phyloP scores from a whole-genome alignment of 2,329 filamentous ascomycete genomes.

The Monilinia polystroma region DNA sequence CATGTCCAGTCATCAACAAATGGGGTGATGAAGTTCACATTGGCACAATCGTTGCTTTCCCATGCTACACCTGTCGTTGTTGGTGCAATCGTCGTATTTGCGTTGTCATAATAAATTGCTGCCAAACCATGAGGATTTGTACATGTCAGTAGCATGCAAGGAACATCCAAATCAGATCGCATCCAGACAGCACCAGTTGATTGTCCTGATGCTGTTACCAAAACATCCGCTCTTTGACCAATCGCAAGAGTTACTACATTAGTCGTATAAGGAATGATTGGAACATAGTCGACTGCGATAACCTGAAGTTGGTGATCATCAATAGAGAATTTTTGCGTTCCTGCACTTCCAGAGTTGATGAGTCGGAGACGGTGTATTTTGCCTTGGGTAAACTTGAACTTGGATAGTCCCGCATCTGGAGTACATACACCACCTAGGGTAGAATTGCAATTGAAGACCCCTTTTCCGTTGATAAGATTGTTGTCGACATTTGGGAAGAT shows the following conservation, averaged over 20 bases:
- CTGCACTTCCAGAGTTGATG: slow-evolving; percentile 46
- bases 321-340: slow-evolving; percentile 45
- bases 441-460: slow-evolving; percentile 25
- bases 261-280: slow-evolving; percentile 54
- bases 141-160: slow-evolving; percentile 46
- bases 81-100: slow-evolving; percentile 12
- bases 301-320: slow-evolving; percentile 58
- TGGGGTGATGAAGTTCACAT: background rate
- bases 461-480: slow-evolving; percentile 35
- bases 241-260: slow-evolving; percentile 47
- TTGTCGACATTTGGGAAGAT: slow-evolving; percentile 27
- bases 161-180: slow-evolving; percentile 50
- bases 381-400: slow-evolving; percentile 43
- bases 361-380: slow-evolving; percentile 48
- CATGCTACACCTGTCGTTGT: slow-evolving; percentile 19
- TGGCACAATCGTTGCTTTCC: slow-evolving; percentile 24
- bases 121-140: slow-evolving; percentile 54
- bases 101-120: slow-evolving; percentile 44
- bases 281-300: slow-evolving; percentile 56
- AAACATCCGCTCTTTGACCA: slow-evolving; percentile 48
- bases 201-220: slow-evolving; percentile 51
- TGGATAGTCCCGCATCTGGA: slow-evolving; percentile 29
- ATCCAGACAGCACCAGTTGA: slow-evolving; percentile 57
- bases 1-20: background rate
- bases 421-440: slow-evolving; percentile 19